Evolutionary conservation across 1,284 basidiomycete genomes (phyloP).

Genomic region (Rhodotorula sp.): DNA sequence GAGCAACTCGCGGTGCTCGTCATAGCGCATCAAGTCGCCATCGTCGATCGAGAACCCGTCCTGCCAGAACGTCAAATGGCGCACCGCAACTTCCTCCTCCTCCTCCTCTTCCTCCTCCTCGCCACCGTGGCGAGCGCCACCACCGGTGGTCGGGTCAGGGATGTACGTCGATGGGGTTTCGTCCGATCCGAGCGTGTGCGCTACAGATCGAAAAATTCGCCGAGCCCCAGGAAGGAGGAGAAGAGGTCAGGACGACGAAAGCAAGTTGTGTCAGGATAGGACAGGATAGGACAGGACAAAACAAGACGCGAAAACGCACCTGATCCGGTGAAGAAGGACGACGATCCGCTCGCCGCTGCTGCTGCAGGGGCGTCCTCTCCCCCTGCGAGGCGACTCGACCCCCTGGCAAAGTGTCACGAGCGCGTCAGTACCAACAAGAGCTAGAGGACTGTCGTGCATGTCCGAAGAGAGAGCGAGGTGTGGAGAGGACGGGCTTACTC

Average conservation of each 20-base stretch:
- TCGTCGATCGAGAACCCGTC: slow-evolving; percentile 93
- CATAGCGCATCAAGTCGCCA: slow-evolving; percentile 79
- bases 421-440: neutral
- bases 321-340: slow-evolving; percentile 23
- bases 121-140: slow-evolving; percentile 2
- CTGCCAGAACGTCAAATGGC: slow-evolving; percentile 87
- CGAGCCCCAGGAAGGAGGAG: neutral
- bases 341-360: neutral
- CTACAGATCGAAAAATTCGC: slow-evolving; percentile 51
- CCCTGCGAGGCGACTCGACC: slow-evolving; percentile 5
- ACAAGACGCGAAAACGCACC: slow-evolving; percentile 9
- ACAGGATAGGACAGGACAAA: neutral
- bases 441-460: neutral
- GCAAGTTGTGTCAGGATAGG: neutral
- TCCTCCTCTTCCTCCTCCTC: slow-evolving; percentile 52
- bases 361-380: neutral
- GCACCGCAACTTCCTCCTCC: slow-evolving; percentile 60
- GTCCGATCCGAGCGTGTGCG: slow-evolving; percentile 81
- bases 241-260: too few species aligned
- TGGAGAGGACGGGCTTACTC: slow-evolving; percentile 58
- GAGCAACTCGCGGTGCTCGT: slow-evolving; percentile 73
- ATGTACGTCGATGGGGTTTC: slow-evolving; percentile 69
- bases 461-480: too few species aligned
- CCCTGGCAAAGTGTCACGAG: neutral
- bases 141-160: slow-evolving; percentile 60